A percentile compares a stretch with the other conserved stretches of the same genome.
These are phyloP conservation scores for Lumnitzera racemosa DNA, from an alignment of 345 rosid genomes.

Conservation along the genomic window DNA sequence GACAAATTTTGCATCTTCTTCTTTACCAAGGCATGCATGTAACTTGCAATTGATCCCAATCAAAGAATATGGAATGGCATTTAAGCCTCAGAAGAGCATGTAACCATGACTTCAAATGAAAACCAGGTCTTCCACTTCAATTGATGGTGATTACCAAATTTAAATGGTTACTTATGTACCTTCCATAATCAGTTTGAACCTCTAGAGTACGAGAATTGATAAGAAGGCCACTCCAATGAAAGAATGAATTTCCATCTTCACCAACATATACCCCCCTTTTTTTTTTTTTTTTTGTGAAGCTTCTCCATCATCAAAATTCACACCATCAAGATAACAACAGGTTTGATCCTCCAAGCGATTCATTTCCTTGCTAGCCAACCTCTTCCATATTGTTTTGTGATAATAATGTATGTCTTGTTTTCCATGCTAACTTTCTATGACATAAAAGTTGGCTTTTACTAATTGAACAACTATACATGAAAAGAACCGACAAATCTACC, in stretches of 20 bases:
- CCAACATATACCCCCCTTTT: conserved; percentile 29
- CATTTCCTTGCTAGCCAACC: conserved; percentile 29
- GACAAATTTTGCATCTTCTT: conserved; percentile 29
- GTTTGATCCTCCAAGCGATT: conserved; percentile 27
- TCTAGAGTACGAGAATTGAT: conserved; percentile 58
- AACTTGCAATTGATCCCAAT: conserved; percentile 49
- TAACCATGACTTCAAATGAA: conserved; percentile 34
- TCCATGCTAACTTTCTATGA: conserved; percentile 69
- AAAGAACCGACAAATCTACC: conserved; percentile 83
- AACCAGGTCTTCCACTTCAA: conserved; percentile 49
- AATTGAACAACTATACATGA: conserved; percentile 52
- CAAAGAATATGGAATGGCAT: conserved; percentile 76
- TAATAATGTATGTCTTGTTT: conserved; percentile 53
- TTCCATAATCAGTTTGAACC: conserved; percentile 65
- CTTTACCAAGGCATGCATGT: conserved; percentile 41
- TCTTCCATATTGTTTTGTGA: conserved; percentile 61
- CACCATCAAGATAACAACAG: conserved; percentile 34
- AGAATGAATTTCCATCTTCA: conserved; percentile 45
- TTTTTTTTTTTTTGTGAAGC: conserved; percentile 1
- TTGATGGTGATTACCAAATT: conserved; percentile 49
- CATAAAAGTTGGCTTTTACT: conserved; percentile 65
- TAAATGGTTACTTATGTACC: conserved; percentile 63
- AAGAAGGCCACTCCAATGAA: conserved; percentile 80
- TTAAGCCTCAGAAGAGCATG: conserved; percentile 52
- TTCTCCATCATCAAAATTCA: conserved; percentile 47